phyloP scores from a whole-genome alignment of 768 basidiomycete species.

The Phanerochaete sordida region DNA sequence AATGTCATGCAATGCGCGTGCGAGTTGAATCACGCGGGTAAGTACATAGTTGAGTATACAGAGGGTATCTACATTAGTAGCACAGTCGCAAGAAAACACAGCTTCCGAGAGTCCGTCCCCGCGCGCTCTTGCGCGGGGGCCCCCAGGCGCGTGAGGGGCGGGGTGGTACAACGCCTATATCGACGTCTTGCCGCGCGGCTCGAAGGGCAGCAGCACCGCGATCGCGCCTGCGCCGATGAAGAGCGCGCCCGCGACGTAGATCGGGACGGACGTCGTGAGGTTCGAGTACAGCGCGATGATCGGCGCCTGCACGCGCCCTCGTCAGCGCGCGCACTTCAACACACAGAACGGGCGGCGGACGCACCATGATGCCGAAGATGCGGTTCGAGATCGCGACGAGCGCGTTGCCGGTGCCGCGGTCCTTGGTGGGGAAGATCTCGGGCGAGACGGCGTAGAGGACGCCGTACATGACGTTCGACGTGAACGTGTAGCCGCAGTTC shows the following conservation, averaged over 20 bases:
- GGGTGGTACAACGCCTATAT: too few relatives aligned
- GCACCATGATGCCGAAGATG: slow-evolving; percentile 56
- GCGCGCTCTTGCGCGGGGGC: too few relatives aligned
- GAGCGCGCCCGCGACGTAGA: slow-evolving; percentile 50
- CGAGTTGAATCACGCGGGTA: too few relatives aligned
- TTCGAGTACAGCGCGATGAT: slow-evolving; percentile 49
- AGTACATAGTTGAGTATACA: too few relatives aligned
- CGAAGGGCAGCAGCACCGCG: slow-evolving; percentile 50
- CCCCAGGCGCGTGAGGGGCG: too few relatives aligned
- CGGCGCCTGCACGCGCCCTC: slow-evolving; percentile 34
- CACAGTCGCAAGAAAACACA: too few relatives aligned
- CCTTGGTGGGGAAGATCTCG: slow-evolving; percentile 51
- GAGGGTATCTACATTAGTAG: too few relatives aligned
- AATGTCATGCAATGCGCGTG: too few relatives aligned
- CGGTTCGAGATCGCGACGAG: slow-evolving; percentile 50
- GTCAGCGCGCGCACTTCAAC: background rate
- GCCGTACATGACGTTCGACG: slow-evolving; percentile 55
- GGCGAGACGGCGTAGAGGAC: slow-evolving; percentile 39
- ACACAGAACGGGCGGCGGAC: slow-evolving; percentile 13
- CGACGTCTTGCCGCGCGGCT: slow-evolving; percentile 53
- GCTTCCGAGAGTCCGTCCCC: too few relatives aligned
- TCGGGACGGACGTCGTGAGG: slow-evolving; percentile 46
- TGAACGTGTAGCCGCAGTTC: slow-evolving; percentile 59
- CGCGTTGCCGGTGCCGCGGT: slow-evolving; percentile 55
- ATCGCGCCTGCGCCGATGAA: slow-evolving; percentile 49